Conservation (phyloP, 148 eudicot species). For the Polygonum aviculare region DNA sequence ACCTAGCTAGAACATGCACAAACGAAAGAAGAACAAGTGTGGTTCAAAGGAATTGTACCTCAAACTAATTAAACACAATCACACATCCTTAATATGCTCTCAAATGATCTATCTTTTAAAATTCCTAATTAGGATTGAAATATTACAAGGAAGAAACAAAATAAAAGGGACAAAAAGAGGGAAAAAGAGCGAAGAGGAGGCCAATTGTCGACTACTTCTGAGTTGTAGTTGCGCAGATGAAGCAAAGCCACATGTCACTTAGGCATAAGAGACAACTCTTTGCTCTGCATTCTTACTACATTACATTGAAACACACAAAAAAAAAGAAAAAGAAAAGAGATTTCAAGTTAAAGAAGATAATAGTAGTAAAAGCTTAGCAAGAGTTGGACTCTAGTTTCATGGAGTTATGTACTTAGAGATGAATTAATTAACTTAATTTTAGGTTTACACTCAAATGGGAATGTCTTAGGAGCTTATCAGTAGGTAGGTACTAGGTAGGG, state of each 20-base stretch:
- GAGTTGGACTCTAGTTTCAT: neutral
- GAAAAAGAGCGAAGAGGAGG: neutral
- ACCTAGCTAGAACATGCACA: neutral
- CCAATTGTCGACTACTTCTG: constrained; percentile 12
- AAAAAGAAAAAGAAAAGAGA: neutral
- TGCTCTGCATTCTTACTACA: constrained; percentile 12
- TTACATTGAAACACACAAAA: neutral
- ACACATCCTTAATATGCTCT: neutral
- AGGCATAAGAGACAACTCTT: neutral
- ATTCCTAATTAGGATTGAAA: neutral
- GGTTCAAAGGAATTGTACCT: neutral
- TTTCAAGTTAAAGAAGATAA: neutral
- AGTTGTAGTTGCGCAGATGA: constrained; percentile 9
- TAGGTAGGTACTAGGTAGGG: constrained; percentile 17
- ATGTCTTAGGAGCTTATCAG: constrained; percentile 5
- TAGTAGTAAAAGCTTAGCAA: too few species aligned
- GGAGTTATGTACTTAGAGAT: neutral
- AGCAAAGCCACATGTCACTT: constrained; percentile 10
- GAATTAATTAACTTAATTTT: neutral
- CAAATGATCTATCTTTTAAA: neutral
- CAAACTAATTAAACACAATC: neutral
- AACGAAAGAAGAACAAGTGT: neutral
- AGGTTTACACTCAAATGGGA: neutral
- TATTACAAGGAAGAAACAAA: neutral
- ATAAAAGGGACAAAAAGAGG: neutral